Evolutionary conservation across 176 grass and related monocot species (phyloP).

Genomic region (Alloteropsis semialata): DNA sequence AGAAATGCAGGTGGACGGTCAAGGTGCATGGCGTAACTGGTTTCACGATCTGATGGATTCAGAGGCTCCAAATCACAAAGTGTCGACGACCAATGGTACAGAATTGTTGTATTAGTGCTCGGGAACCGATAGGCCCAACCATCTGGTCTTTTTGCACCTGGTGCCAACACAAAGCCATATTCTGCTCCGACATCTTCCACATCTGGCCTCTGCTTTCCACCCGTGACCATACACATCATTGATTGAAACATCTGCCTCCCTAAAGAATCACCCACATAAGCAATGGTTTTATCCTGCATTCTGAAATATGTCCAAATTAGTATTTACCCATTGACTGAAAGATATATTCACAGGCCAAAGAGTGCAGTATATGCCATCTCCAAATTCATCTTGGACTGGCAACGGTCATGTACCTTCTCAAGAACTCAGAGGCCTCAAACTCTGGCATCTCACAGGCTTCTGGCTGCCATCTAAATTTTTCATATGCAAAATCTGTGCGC

Average conservation of each 20-base stretch:
- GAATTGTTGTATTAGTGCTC: conserved; percentile 79
- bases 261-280: conserved; percentile 89
- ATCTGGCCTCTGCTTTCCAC: conserved; percentile 41
- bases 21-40: conserved; percentile 88
- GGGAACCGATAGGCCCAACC: conserved; percentile 87
- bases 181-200: conserved; percentile 65
- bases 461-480: conserved; percentile 86
- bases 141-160: conserved; percentile 61
- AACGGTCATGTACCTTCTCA: conserved; percentile 58
- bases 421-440: conserved; percentile 68
- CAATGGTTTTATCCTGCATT: conserved; percentile 93
- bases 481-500: conserved; percentile 74
- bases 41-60: conserved; percentile 49
- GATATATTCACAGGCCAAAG: conserved; percentile 15
- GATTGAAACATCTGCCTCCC: conserved; percentile 95
- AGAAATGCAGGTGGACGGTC: conserved; percentile 69
- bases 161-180: conserved; percentile 54
- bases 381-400: conserved; percentile 29
- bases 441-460: conserved; percentile 69
- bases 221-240: conserved; percentile 92
- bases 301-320: conserved; percentile 61
- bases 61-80: conserved; percentile 79
- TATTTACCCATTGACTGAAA: background rate
- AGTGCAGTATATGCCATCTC: conserved; percentile 12
- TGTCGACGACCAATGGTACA: conserved; percentile 87